phyloP scores from a whole-genome alignment of 2,329 filamentous ascomycete genomes.

The Fusarium lyarnte region DNA sequence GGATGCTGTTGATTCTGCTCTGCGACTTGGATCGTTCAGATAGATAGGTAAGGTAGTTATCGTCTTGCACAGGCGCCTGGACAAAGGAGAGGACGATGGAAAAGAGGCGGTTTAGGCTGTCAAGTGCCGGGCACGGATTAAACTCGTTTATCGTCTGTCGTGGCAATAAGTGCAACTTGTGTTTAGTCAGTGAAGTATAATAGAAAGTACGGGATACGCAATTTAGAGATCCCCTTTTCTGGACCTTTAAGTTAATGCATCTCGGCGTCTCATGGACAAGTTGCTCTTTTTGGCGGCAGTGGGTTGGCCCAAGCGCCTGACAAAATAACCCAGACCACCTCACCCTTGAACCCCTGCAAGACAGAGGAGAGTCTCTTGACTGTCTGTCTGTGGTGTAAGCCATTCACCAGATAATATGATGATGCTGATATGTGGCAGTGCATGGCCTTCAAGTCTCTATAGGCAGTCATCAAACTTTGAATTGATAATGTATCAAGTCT shows the following conservation, averaged over 20 bases:
- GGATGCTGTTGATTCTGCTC: neutral
- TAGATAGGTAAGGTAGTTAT: neutral
- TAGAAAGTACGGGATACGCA: constrained; percentile 16
- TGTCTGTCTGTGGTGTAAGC: neutral
- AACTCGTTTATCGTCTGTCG: constrained; percentile 29
- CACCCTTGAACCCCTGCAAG: constrained; percentile 1
- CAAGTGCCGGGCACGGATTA: neutral
- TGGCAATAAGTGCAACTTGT: constrained; percentile 30
- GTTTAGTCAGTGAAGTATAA: constrained; percentile 29
- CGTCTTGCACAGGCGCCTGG: constrained; percentile 9
- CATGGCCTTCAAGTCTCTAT: neutral
- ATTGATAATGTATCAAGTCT: neutral
- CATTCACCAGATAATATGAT: neutral
- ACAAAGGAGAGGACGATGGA: constrained; percentile 6
- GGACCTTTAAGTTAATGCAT: constrained; percentile 40
- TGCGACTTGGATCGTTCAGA: neutral
- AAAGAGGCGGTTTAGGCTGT: constrained; percentile 1
- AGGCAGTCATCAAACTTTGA: neutral
- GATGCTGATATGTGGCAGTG: neutral
- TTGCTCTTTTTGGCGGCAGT: constrained; percentile 41
- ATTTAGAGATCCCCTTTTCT: constrained; percentile 46
- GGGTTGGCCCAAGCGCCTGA: constrained; percentile 44
- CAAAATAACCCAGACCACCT: constrained; percentile 40
- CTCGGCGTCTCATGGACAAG: constrained; percentile 40
- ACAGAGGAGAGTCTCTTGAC: neutral